Base-by-base conservation (phyloP, 257 asterid genomes). In the Mentha longifolia region DNA sequence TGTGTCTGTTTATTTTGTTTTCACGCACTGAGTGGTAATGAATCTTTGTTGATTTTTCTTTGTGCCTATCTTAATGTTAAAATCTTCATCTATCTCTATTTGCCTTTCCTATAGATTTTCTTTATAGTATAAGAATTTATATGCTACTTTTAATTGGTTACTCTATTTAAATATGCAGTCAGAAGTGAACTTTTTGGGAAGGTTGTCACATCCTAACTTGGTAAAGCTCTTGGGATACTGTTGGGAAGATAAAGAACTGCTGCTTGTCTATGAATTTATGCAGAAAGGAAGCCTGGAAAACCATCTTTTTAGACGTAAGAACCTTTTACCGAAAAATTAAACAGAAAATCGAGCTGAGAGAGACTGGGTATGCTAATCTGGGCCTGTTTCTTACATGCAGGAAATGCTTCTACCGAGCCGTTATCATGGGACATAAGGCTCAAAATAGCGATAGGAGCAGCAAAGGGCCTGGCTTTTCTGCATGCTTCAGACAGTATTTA, bases 191-290 rank as follows among this genome's bases (percentile, higher is more conserved):
- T 84, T 86, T 63, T 62, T 86, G 74, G 92, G 92, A 67, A 80
- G 80, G 62, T 82, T 86, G 7, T 78, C 79, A 1, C 92, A 86
- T 82, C 84, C 85, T 15, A 86, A 86, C 78, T 74, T 86, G 84
- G 92, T 86, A 41, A 81, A 65, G 85, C 87, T 86, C 16, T 74
- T 86, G 83, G 92, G 92, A 50, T 86, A 84, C 70, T 86, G 92
- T 72, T 80, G 79, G 87, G 92, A 86, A 28, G 87, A 80, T 33
- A 78, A 57, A 61, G 92, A 86, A 68, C 76, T 84, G 54, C 46
- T 86, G 65, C 89, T 86, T 17, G 89, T 86, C 1, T 86, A 84
- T 3, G 91, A 86, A 74, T 86, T 79, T 74, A 77, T 86, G 87
- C 85, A 35, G 49, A 86, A 70, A 68, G 91, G 91, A 71, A 83